Percentiles rank a stretch among this genome's conserved stretches.
Evolutionary conservation across 2,329 filamentous ascomycete species (phyloP).

Genomic region (Fusarium mangiferae): DNA sequence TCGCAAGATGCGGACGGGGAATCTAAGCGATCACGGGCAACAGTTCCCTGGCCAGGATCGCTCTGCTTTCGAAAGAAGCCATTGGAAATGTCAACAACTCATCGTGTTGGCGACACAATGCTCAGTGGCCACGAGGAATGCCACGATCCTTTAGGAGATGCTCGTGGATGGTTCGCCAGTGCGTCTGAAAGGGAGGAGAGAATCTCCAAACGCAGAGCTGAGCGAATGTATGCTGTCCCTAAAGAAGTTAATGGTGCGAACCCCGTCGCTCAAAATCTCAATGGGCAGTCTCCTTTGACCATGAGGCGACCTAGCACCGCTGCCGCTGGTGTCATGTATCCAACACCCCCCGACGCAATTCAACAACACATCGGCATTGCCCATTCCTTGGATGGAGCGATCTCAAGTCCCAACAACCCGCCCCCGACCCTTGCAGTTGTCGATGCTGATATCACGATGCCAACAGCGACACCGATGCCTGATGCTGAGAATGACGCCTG

Average conservation of each 20-base stretch:
- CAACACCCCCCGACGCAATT: conserved; percentile 75
- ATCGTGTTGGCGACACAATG: conserved; percentile 53
- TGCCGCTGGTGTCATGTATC: conserved; percentile 70
- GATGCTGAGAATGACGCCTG: conserved; percentile 42
- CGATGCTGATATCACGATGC: conserved; percentile 44
- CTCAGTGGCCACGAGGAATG: conserved; percentile 53
- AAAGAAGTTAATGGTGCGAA: conserved; percentile 57
- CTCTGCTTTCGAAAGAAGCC: conserved; percentile 64
- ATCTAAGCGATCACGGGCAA: conserved; percentile 54
- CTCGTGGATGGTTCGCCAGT: conserved; percentile 60
- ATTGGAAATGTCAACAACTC: conserved; percentile 53
- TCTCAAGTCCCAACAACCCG: conserved; percentile 65
- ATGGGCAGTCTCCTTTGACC: conserved; percentile 63
- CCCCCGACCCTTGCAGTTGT: conserved; percentile 44
- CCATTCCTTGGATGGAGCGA: conserved; percentile 65
- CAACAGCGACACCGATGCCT: conserved; percentile 29
- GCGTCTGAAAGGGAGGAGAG: conserved; percentile 59
- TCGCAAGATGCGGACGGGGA: conserved; percentile 56
- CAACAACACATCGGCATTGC: conserved; percentile 64
- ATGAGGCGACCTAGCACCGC: conserved; percentile 61
- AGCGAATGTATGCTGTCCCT: conserved; percentile 56
- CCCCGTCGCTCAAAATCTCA: conserved; percentile 55
- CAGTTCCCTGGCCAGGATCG: conserved; percentile 64
- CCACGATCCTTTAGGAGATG: conserved; percentile 61
- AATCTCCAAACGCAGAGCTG: conserved; percentile 60